Evolutionary conservation across 2,329 filamentous ascomycete species (phyloP).

Genomic region (Cadophora sp.): DNA sequence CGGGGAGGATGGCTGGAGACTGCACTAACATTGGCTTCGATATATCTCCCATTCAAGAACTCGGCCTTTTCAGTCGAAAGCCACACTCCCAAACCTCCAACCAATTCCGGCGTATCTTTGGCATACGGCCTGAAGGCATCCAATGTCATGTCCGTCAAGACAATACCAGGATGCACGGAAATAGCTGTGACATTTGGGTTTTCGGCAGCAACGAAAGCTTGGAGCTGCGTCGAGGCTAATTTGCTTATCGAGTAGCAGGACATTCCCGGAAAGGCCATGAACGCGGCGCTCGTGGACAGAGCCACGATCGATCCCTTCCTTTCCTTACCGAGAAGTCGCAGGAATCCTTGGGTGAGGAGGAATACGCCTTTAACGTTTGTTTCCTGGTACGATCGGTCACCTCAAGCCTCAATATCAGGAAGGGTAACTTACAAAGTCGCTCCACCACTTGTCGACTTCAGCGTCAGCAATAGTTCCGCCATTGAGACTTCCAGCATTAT

Average conservation of each 20-base stretch:
- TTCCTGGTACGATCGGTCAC: constrained; percentile 37
- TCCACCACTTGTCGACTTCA: constrained; percentile 28
- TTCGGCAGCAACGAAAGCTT: constrained; percentile 23
- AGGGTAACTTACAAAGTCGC: constrained; percentile 29
- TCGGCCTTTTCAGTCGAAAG: constrained; percentile 37
- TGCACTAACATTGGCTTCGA: constrained; percentile 33
- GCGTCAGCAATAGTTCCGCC: constrained; percentile 17
- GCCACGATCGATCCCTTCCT: constrained; percentile 30
- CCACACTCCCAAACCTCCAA: constrained; percentile 42
- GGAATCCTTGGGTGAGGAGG: constrained; percentile 44
- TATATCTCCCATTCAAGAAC: constrained; percentile 41
- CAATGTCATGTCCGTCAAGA: constrained; percentile 30
- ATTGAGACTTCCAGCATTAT: constrained; percentile 29
- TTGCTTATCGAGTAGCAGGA: constrained; percentile 29
- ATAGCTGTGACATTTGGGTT: constrained; percentile 30
- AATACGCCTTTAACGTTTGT: constrained; percentile 46
- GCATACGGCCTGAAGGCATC: constrained; percentile 40
- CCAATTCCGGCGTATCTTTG: constrained; percentile 41
- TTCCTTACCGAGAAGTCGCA: constrained; percentile 34
- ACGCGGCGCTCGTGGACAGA: constrained; percentile 16
- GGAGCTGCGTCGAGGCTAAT: constrained; percentile 24
- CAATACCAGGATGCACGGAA: constrained; percentile 28
- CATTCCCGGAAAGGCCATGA: constrained; percentile 12
- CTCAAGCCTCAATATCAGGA: neutral
- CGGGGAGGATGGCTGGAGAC: neutral